A percentile compares a stretch with the other conserved stretches of the same genome.
Evolutionary conservation across 345 rosid species (phyloP).

Genomic region (Acer negundo): DNA sequence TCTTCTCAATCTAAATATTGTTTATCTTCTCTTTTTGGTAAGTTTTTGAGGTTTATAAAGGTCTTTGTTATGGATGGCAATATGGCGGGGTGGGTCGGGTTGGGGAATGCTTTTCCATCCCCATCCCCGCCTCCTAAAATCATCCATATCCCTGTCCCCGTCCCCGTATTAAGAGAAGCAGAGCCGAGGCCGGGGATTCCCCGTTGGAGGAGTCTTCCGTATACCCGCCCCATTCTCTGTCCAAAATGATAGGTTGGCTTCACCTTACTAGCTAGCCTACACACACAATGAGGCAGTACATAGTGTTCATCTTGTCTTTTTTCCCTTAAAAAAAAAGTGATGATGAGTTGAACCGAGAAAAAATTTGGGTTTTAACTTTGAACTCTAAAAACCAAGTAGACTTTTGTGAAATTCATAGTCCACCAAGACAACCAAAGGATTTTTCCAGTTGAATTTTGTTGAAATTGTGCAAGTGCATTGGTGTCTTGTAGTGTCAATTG

Average conservation of each 20-base stretch:
- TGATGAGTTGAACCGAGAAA: slow-evolving; percentile 48
- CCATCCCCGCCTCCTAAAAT: no score
- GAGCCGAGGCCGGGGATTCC: no score
- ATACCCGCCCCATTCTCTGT: no score
- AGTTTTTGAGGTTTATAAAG: no score
- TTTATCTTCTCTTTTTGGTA: no score
- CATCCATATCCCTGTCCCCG: no score
- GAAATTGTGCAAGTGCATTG: slow-evolving; percentile 18
- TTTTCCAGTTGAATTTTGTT: slow-evolving; percentile 6
- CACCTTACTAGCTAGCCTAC: slow-evolving; percentile 52
- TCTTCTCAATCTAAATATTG: no score
- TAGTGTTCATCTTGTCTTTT: slow-evolving; percentile 44
- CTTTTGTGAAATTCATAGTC: slow-evolving; percentile 9
- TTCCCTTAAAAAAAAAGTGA: slow-evolving; percentile 25
- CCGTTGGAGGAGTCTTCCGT: no score
- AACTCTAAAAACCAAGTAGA: slow-evolving; percentile 18
- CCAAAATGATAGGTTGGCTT: slow-evolving; percentile 45
- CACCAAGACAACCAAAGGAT: slow-evolving; percentile 32
- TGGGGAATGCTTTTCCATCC: no score
- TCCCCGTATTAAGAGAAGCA: no score
- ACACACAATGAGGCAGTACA: slow-evolving; percentile 40
- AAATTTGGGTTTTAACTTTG: slow-evolving; percentile 33
- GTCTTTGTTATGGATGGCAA: no score
- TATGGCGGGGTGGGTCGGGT: no score
- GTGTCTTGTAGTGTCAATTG: background rate